These are phyloP conservation scores for Ambrosiella xylebori DNA, from an alignment of 2,329 filamentous ascomycete species.

Conservation along the genomic window DNA sequence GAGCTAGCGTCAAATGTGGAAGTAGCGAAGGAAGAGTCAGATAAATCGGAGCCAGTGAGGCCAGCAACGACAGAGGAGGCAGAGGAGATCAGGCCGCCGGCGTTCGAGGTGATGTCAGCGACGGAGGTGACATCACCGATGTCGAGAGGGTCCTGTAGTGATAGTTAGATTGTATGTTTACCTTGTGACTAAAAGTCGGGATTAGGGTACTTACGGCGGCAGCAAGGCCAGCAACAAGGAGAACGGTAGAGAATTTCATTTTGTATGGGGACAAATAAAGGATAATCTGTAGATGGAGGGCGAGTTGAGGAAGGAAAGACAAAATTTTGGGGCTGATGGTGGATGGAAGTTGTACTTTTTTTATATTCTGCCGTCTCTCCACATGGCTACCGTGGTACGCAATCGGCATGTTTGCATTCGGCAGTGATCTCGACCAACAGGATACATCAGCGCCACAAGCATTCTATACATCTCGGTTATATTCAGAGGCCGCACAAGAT, in stretches of 20 bases:
- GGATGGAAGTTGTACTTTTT: background rate
- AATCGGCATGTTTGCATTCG: background rate
- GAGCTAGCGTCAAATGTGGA: conserved; percentile 10
- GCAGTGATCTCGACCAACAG: background rate
- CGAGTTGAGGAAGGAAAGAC: background rate
- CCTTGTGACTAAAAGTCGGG: too few species aligned
- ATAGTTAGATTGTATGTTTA: background rate
- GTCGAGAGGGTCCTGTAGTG: conserved; percentile 2
- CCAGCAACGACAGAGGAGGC: background rate
- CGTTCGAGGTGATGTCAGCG: conserved; percentile 10
- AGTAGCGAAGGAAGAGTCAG: conserved; percentile 11
- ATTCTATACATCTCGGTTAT: background rate
- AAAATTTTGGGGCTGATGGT: too few species aligned
- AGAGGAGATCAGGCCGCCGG: conserved; percentile 9
- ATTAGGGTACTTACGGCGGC: conserved; percentile 17
- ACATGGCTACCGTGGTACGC: too few species aligned
- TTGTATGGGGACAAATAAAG: background rate
- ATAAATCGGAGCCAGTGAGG: background rate
- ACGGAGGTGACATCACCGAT: conserved; percentile 3
- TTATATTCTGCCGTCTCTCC: background rate
- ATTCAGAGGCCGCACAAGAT: background rate
- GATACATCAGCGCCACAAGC: background rate
- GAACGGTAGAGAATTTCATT: conserved; percentile 24
- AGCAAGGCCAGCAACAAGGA: conserved; percentile 18
- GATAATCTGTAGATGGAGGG: background rate